Evolutionary conservation across 257 asterid species (phyloP).

Genomic region (Scutellaria barbata): DNA sequence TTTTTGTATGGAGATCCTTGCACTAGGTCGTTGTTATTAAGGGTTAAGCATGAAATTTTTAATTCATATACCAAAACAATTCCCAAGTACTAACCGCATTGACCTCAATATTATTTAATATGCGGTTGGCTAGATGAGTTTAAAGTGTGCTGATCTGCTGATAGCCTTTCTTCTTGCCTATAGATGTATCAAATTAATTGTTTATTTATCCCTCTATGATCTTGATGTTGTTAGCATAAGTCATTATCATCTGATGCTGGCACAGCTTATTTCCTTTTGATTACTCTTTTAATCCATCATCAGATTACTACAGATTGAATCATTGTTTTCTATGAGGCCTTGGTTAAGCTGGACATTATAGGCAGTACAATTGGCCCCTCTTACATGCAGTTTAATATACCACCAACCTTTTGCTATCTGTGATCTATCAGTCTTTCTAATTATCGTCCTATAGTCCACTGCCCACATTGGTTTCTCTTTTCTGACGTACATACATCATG

Average conservation of each 20-base stretch:
- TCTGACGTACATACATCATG: not conserved
- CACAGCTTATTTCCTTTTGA: not conserved
- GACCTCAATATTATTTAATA: not conserved
- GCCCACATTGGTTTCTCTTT: not conserved
- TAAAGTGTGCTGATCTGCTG: not conserved
- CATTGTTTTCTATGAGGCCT: not conserved
- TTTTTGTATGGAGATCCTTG: not conserved
- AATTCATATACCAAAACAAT: not conserved
- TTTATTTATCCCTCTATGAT: no score
- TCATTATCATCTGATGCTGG: not conserved
- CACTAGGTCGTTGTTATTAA: not conserved
- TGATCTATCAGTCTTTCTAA: not conserved
- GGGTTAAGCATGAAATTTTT: not conserved
- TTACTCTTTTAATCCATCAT: not conserved
- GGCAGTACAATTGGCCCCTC: constrained; percentile 3
- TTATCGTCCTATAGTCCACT: not conserved
- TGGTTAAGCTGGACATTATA: not conserved
- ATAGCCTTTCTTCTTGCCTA: not conserved
- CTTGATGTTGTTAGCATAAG: not conserved
- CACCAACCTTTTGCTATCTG: not conserved
- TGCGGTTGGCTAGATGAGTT: not conserved
- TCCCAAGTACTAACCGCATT: not conserved
- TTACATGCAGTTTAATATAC: not conserved
- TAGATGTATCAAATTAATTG: no score
- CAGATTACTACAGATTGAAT: not conserved